phyloP scores from a whole-genome alignment of 371 early-diverging fungal species.

The Apophysomyces variabilis region DNA sequence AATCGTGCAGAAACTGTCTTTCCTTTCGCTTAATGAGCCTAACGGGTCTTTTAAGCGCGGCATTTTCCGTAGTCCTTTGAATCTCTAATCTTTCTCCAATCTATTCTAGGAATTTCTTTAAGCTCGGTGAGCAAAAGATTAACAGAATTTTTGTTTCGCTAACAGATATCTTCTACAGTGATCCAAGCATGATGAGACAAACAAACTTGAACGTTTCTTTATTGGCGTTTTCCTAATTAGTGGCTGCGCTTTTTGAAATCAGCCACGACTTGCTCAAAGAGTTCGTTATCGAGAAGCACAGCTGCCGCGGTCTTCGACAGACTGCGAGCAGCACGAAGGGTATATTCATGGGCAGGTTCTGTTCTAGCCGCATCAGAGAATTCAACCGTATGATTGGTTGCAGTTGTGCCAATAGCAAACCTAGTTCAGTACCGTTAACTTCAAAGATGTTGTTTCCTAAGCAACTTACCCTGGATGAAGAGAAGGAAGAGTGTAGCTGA shows the following conservation, averaged over 20 bases:
- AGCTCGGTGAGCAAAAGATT: no score
- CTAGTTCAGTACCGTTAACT: slow-evolving; percentile 11
- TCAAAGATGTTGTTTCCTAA: not conserved
- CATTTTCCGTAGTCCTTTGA: no score
- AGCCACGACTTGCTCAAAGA: slow-evolving; percentile 32
- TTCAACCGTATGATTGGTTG: slow-evolving; percentile 63
- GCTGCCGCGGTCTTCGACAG: slow-evolving; percentile 42
- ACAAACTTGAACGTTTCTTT: not conserved
- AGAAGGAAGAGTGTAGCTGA: slow-evolving; percentile 48
- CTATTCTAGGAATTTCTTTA: no score
- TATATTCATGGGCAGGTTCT: slow-evolving; percentile 61
- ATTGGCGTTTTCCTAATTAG: not conserved
- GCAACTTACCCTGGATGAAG: slow-evolving; percentile 37
- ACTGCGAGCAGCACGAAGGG: slow-evolving; percentile 55
- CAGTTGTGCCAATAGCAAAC: slow-evolving; percentile 31
- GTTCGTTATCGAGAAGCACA: slow-evolving; percentile 31
- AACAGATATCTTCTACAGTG: no score
- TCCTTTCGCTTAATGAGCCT: no score
- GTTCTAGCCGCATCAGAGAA: slow-evolving; percentile 68
- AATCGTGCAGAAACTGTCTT: no score
- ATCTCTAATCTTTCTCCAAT: no score
- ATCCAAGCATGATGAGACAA: not conserved
- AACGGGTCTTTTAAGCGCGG: no score
- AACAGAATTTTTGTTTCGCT: no score
- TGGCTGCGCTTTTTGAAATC: slow-evolving; percentile 34